Percentiles rank a stretch among this genome's conserved stretches.
Evolutionary conservation across 2,329 filamentous ascomycete species (phyloP).

Genomic region (Penicillium aurantiogriseum): DNA sequence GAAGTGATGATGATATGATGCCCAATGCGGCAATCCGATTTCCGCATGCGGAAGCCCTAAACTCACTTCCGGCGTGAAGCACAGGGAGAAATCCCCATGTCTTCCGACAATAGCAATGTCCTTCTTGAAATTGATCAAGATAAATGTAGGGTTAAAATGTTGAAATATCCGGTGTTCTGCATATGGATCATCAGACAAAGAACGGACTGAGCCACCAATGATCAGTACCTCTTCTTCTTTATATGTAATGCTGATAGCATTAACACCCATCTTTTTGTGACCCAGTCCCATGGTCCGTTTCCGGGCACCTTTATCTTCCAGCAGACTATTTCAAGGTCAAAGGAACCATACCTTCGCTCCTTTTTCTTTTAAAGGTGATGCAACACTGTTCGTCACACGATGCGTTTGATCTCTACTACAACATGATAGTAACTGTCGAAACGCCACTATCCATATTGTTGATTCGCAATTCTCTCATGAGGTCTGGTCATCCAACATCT

Average conservation of each 20-base stretch:
- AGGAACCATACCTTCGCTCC: constrained; percentile 21
- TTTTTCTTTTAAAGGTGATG: constrained; percentile 8
- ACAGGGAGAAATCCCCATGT: constrained; percentile 5
- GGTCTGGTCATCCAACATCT: constrained; percentile 4
- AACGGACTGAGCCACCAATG: constrained; percentile 14
- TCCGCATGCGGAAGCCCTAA: constrained; percentile 30
- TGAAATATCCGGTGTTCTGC: constrained; percentile 11
- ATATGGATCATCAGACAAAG: constrained; percentile 24
- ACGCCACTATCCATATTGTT: constrained; percentile 16
- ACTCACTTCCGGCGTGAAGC: constrained; percentile 14
- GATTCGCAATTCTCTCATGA: constrained; percentile 12
- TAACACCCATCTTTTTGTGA: constrained; percentile 25
- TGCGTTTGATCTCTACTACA: constrained; percentile 19
- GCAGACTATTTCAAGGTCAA: constrained; percentile 32
- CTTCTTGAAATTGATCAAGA: neutral
- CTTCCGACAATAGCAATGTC: constrained; percentile 10
- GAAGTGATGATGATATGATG: constrained; percentile 25
- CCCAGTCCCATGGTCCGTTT: constrained; percentile 34
- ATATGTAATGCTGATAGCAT: constrained; percentile 37
- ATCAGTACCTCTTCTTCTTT: constrained; percentile 9
- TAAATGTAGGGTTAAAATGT: constrained; percentile 3
- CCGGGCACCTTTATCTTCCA: constrained; percentile 22
- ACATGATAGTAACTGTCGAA: constrained; percentile 26
- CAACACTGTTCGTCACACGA: constrained; percentile 27
- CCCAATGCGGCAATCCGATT: constrained; percentile 25